Conservation (phyloP, 2,329 filamentous ascomycete genomes). For the Fusarium torulosum region DNA sequence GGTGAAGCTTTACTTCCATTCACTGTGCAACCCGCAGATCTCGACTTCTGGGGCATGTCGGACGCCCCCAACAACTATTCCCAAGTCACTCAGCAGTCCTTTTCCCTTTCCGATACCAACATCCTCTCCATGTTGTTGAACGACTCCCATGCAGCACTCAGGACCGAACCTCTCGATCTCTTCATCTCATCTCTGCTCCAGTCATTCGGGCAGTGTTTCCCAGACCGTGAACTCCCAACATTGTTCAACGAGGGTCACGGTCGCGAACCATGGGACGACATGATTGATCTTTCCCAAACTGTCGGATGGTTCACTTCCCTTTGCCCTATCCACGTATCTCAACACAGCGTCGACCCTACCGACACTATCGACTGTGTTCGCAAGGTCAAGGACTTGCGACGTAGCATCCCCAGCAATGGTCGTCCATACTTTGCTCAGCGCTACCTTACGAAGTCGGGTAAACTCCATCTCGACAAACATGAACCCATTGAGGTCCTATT, state of each 20-base stretch:
- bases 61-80: slow-evolving; percentile 19
- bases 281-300: slow-evolving; percentile 54
- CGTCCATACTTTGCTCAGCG: slow-evolving; percentile 32
- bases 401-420: slow-evolving; percentile 26
- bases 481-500: slow-evolving; percentile 31
- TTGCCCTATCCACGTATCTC: slow-evolving; percentile 49
- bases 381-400: slow-evolving; percentile 23
- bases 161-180: slow-evolving; percentile 56
- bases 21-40: slow-evolving; percentile 3
- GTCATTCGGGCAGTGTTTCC: slow-evolving; percentile 54
- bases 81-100: slow-evolving; percentile 6
- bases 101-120: slow-evolving; percentile 13
- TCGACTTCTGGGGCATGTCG: slow-evolving; percentile 42
- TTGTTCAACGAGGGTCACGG: slow-evolving; percentile 60
- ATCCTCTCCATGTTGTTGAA: slow-evolving; percentile 32
- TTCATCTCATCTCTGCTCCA: slow-evolving; percentile 52
- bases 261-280: slow-evolving; percentile 53
- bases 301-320: slow-evolving; percentile 63
- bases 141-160: slow-evolving; percentile 48
- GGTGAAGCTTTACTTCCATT: slow-evolving; percentile 10
- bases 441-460: slow-evolving; percentile 5
- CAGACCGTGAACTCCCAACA: slow-evolving; percentile 50
- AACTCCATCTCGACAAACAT: not conserved
- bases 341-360: not conserved
- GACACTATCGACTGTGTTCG: slow-evolving; percentile 24